phyloP scores from a whole-genome alignment of 306 rosid species.

The Arachis stenosperma region DNA sequence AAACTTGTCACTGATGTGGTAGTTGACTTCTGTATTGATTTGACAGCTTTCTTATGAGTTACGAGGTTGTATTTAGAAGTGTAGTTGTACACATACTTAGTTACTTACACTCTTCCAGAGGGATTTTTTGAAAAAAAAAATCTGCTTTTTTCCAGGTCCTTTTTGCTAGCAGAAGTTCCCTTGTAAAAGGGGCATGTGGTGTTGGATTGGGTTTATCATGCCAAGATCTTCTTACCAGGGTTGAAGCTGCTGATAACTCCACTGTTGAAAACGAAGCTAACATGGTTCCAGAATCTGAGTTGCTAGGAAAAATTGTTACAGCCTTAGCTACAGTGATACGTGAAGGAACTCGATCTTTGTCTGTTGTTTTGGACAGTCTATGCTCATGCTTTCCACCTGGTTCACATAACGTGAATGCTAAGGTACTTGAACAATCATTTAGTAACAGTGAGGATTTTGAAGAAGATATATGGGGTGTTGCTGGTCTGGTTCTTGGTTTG shows the following conservation, averaged over 20 bases:
- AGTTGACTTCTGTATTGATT: slow-evolving; percentile 13
- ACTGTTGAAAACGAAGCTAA: slow-evolving; percentile 48
- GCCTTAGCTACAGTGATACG: slow-evolving; percentile 58
- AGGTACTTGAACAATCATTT: slow-evolving; percentile 43
- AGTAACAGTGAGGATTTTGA: slow-evolving; percentile 58
- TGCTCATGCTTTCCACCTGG: slow-evolving; percentile 57
- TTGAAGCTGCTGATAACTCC: slow-evolving; percentile 59
- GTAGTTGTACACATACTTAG: not conserved
- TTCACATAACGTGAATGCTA: slow-evolving; percentile 40
- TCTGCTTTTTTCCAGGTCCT: slow-evolving; percentile 61
- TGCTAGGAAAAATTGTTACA: slow-evolving; percentile 64
- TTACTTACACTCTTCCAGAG: slow-evolving; percentile 13
- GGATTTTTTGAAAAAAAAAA: slow-evolving; percentile 23
- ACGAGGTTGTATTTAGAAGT: not conserved
- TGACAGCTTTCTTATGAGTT: not conserved
- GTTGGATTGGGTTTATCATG: slow-evolving; percentile 91
- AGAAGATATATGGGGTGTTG: slow-evolving; percentile 95
- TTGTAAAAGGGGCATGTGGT: slow-evolving; percentile 96
- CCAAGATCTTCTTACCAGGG: slow-evolving; percentile 85
- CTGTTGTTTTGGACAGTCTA: slow-evolving; percentile 64
- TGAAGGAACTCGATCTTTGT: slow-evolving; percentile 61
- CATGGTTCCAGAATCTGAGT: slow-evolving; percentile 61
- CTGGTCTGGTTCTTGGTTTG: slow-evolving; percentile 95
- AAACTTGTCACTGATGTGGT: not conserved
- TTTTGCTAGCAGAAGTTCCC: slow-evolving; percentile 69